phyloP scores from a whole-genome alignment of 495 filamentous ascomycete species.

The Trichoderma parareesei region DNA sequence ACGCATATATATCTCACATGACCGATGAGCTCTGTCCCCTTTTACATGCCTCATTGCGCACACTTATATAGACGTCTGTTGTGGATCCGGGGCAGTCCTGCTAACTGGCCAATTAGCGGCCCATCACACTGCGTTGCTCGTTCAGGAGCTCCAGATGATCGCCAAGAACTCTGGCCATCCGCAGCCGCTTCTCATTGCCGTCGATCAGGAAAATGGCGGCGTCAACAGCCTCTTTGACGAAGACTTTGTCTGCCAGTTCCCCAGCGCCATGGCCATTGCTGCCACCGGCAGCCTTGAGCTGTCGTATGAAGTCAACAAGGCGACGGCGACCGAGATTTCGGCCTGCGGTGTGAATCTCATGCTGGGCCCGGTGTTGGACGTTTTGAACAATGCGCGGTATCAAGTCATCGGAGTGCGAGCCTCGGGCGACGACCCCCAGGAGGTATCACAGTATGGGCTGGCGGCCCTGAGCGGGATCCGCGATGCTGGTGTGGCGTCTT shows the following conservation, averaged over 20 bases:
- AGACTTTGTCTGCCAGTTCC: slow-evolving; percentile 83
- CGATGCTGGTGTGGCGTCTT: slow-evolving; percentile 72
- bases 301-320: slow-evolving; percentile 74
- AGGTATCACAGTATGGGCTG: slow-evolving; percentile 79
- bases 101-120: slow-evolving; percentile 49
- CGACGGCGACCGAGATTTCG: slow-evolving; percentile 76
- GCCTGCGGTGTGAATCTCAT: slow-evolving; percentile 88
- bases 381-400: slow-evolving; percentile 78
- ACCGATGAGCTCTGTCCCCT: neutral
- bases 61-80: neutral
- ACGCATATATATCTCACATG: neutral
- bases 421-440: slow-evolving; percentile 77
- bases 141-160: slow-evolving; percentile 79
- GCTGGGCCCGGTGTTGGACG: slow-evolving; percentile 82
- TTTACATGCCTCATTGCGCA: neutral
- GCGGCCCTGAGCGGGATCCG: slow-evolving; percentile 85
- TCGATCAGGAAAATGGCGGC: slow-evolving; percentile 92
- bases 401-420: slow-evolving; percentile 81
- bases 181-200: slow-evolving; percentile 71
- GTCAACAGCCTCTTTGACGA: slow-evolving; percentile 92
- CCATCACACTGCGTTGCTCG: slow-evolving; percentile 70
- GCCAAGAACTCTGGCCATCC: slow-evolving; percentile 80
- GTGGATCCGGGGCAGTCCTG: neutral
- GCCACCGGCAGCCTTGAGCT: slow-evolving; percentile 72
- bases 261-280: slow-evolving; percentile 83